Evolutionary conservation across 148 eudicot genomes (phyloP).

Genomic region (Heliamphora exappendiculata): DNA sequence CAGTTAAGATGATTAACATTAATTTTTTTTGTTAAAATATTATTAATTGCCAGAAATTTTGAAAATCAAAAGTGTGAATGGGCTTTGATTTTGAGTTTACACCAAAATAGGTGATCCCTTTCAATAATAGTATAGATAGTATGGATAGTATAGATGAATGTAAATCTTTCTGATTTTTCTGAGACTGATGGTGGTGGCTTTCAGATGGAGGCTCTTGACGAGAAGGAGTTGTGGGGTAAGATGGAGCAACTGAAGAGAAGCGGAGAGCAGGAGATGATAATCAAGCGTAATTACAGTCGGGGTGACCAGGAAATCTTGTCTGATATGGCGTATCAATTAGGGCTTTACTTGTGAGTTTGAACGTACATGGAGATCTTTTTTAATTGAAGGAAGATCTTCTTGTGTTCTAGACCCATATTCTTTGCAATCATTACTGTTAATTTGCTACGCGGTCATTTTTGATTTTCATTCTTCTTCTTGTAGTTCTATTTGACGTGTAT

Average conservation of each 20-base stretch:
- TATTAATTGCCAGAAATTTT: too few species aligned
- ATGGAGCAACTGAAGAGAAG: constrained; percentile 67
- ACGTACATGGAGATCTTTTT: not conserved
- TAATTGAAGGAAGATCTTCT: not conserved
- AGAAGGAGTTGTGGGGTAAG: constrained; percentile 75
- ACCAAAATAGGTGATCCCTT: too few species aligned
- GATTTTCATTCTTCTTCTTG: too few species aligned
- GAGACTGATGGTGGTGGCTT: not conserved
- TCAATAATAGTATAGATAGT: too few species aligned
- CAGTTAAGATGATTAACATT: too few species aligned
- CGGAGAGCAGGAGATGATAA: constrained; percentile 68
- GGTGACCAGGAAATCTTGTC: constrained; percentile 57
- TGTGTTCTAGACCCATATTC: not conserved
- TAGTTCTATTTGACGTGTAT: not conserved
- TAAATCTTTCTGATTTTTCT: constrained; percentile 3
- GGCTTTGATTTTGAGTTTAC: too few species aligned
- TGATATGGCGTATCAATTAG: constrained; percentile 73
- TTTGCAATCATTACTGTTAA: not conserved
- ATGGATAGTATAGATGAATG: too few species aligned
- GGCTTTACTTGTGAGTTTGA: constrained; percentile 74
- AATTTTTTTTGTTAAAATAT: too few species aligned
- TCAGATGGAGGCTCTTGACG: constrained; percentile 75
- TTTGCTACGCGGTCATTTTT: not conserved
- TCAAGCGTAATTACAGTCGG: constrained; percentile 59
- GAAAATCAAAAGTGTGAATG: too few species aligned